A percentile compares a stretch with the other conserved stretches of the same genome.
Conservation (phyloP, 352 stramenopile genomes). For the Phytophthora constricta region DNA sequence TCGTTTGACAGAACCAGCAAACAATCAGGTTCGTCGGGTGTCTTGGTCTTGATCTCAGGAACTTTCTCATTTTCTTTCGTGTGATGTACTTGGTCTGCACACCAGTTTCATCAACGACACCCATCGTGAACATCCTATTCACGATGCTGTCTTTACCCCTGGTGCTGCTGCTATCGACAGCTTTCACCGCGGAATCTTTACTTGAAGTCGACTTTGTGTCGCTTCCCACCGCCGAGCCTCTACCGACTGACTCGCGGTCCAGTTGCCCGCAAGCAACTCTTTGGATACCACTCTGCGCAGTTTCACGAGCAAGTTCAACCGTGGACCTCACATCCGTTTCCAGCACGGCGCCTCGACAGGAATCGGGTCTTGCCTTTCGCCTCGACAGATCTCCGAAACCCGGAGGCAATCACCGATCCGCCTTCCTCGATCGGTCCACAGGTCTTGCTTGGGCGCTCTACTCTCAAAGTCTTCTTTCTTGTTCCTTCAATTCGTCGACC, state of each 20-base stretch:
- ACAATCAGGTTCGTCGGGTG: conserved; percentile 12
- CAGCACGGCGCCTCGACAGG: conserved; percentile 15
- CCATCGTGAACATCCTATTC: conserved; percentile 17
- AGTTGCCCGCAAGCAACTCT: conserved; percentile 6
- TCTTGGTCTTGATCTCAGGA: conserved; percentile 17
- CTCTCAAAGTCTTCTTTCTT: conserved; percentile 6
- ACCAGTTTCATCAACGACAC: background rate
- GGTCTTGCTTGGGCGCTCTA: conserved; percentile 1
- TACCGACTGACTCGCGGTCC: background rate
- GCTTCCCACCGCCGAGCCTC: background rate
- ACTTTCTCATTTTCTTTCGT: conserved; percentile 25
- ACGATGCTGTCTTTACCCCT: conserved; percentile 11
- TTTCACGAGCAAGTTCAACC: background rate
- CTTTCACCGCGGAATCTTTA: background rate
- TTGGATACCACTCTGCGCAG: conserved; percentile 1
- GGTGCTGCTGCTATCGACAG: conserved; percentile 8
- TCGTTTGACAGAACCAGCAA: conserved; percentile 23
- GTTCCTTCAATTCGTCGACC: conserved; percentile 14
- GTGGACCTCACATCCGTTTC: conserved; percentile 16
- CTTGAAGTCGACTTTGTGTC: background rate
- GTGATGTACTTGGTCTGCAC: conserved; percentile 28
- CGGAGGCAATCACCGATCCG: conserved; percentile 8
- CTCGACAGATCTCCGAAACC: conserved; percentile 13
- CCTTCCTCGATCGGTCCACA: conserved; percentile 11
- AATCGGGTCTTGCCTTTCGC: conserved; percentile 22